These are phyloP conservation scores for Kazachstania kunashirensis DNA, from an alignment of 805 yeast genomes.

Conservation along the genomic window DNA sequence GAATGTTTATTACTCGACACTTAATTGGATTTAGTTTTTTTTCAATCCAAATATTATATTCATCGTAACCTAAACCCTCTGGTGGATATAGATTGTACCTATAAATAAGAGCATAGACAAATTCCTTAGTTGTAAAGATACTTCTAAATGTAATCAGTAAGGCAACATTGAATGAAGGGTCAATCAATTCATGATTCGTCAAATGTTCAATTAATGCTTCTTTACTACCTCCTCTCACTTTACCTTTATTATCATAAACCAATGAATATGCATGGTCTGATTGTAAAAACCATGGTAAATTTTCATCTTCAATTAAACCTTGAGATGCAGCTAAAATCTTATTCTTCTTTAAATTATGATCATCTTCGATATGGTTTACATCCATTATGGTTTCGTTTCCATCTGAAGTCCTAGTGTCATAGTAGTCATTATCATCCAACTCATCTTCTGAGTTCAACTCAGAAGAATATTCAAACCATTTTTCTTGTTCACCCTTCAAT, in stretches of 20 bases:
- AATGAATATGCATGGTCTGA: constrained; percentile 53
- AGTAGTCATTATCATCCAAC: constrained; percentile 1
- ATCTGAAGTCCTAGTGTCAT: not conserved
- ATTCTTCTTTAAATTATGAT: not conserved
- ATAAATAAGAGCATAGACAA: constrained; percentile 48
- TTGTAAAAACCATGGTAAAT: constrained; percentile 63
- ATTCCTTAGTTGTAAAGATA: constrained; percentile 56
- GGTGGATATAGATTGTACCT: constrained; percentile 73
- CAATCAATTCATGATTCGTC: constrained; percentile 60
- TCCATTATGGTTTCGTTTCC: constrained; percentile 3
- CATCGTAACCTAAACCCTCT: constrained; percentile 76
- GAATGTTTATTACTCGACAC: constrained; percentile 51
- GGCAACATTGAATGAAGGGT: constrained; percentile 54
- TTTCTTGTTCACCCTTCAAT: constrained; percentile 39
- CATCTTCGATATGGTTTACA: not conserved
- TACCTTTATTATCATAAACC: constrained; percentile 58
- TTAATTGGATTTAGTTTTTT: constrained; percentile 62
- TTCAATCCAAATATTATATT: constrained; percentile 66
- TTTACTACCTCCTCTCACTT: constrained; percentile 73
- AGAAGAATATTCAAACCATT: constrained; percentile 23
- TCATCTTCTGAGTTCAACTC: constrained; percentile 17
- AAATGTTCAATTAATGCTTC: constrained; percentile 71
- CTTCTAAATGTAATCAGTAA: constrained; percentile 69
- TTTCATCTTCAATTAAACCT: constrained; percentile 1
- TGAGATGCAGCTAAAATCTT: not conserved